These are phyloP conservation scores for Erythrobasidium hasegawianum DNA, from an alignment of 1,284 basidiomycete species.

Conservation along the genomic window DNA sequence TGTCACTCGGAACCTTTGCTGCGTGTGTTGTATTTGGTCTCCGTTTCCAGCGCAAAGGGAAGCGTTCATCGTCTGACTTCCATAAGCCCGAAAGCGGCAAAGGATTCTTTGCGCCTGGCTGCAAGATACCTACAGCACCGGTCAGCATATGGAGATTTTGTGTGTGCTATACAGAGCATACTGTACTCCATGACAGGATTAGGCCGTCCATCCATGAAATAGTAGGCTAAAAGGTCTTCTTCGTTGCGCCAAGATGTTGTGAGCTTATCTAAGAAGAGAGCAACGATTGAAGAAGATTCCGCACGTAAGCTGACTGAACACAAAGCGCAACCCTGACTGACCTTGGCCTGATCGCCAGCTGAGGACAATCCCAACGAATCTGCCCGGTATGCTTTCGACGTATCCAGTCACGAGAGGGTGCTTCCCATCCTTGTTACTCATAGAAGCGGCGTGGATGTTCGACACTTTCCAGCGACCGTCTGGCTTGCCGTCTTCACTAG, in stretches of 20 bases:
- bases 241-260: slow-evolving; percentile 19
- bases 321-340: too few species aligned
- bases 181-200: slow-evolving; percentile 27
- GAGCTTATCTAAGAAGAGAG: slow-evolving; percentile 15
- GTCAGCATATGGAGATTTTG: too few species aligned
- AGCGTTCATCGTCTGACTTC: slow-evolving; percentile 17
- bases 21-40: not conserved
- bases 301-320: too few species aligned
- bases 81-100: slow-evolving; percentile 26
- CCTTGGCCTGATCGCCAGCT: slow-evolving; percentile 22
- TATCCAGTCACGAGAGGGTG: slow-evolving; percentile 4
- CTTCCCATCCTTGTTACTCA: not conserved
- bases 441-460: slow-evolving; percentile 1
- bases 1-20: not conserved
- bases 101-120: slow-evolving; percentile 32
- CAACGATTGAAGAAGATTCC: not conserved
- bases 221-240: slow-evolving; percentile 22
- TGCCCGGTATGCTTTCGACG: slow-evolving; percentile 21
- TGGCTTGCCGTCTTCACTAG: slow-evolving; percentile 12
- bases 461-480: slow-evolving; percentile 20
- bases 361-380: slow-evolving; percentile 23
- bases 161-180: not conserved
- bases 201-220: slow-evolving; percentile 23
- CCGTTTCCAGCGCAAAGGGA: slow-evolving; percentile 14
- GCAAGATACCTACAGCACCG: slow-evolving; percentile 9